Base-by-base conservation (phyloP, 1,139 yeast species). In the Geotrichum phurueaensis region DNA sequence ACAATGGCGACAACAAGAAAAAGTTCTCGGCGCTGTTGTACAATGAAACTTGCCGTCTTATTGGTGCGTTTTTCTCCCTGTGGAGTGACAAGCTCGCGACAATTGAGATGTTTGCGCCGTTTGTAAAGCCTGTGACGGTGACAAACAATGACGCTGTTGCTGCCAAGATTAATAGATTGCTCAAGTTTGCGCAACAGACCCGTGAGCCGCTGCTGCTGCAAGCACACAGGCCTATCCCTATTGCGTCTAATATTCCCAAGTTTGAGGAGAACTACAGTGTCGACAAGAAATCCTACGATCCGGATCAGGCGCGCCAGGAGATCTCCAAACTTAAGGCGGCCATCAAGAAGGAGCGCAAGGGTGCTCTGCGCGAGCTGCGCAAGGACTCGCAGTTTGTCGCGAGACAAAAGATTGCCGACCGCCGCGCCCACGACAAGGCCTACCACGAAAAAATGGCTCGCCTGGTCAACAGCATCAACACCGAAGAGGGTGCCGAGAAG, bases 261-360 rank as follows among this genome's bases (percentile, higher is more conserved):
- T 95, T 88, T 71, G 98, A 92, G 75, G 98, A 90, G 70, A 90
- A 91, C 78, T 95, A 87, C 82, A 92, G 91, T 76, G 96, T 97
- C 63, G 97, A 90, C 71, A 89, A 86, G 83, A 90, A 89, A 76
- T 88, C 96, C 15, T 89, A 91, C 73, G 97, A 92, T 72, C 82
- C 87, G 60, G 88, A 92, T 72, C 80, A 85, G 66, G 85, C 87
- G 64, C 83, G 96, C 73, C 89, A 86, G 68, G 98, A 94, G 73
- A 76, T 89, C 67, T 81, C 81, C 73, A 94, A 94, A 80, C 82
- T 94, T 78, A 85, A 83, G 77, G 85, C 87, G 33, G 89, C 89
- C 76, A 78, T 90, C 74, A 94, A 94, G 84, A 89, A 92, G 76
- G 99, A 94, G 75, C 84, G 86, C 74, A 94, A 94, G 78, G 83